A percentile compares a stretch with the other conserved stretches of the same genome.
phyloP scores from a whole-genome alignment of 1,284 basidiomycete genomes.

The Fistulina hepatica region DNA sequence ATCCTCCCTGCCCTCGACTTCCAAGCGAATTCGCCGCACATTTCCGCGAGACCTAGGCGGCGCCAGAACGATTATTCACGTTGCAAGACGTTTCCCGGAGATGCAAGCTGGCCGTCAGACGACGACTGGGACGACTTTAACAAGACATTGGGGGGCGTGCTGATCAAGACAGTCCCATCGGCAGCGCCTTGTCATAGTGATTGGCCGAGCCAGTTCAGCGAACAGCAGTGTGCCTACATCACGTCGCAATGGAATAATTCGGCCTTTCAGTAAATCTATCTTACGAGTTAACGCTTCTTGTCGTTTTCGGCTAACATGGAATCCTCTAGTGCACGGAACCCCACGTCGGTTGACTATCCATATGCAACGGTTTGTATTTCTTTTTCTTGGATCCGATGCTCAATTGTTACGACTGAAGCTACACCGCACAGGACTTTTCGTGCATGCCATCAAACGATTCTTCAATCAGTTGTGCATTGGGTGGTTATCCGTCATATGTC shows the following conservation, averaged over 20 bases:
- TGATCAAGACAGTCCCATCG: conserved; percentile 4
- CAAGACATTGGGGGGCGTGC: conserved; percentile 1
- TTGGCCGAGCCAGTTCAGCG: conserved; percentile 4
- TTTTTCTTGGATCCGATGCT: conserved; percentile 16
- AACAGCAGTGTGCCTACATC: neutral
- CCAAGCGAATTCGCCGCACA: too few species aligned
- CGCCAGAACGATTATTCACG: too few species aligned
- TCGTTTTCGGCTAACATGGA: too few species aligned
- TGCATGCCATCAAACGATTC: conserved; percentile 11
- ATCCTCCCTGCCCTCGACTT: too few species aligned
- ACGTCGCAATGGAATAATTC: conserved; percentile 1
- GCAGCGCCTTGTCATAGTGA: conserved; percentile 4
- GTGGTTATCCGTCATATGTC: conserved; percentile 17
- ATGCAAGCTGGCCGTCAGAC: conserved; percentile 3
- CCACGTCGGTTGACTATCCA: neutral
- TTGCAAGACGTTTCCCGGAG: conserved; percentile 5
- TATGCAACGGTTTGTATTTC: conserved; percentile 9
- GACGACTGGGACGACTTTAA: conserved; percentile 5
- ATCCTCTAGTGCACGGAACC: too few species aligned
- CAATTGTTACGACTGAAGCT: too few species aligned
- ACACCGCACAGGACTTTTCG: too few species aligned
- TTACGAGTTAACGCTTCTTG: conserved; percentile 1
- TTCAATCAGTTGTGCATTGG: conserved; percentile 15
- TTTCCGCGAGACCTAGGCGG: too few species aligned
- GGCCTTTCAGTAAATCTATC: conserved; percentile 1